Evolutionary conservation across 2,329 filamentous ascomycete genomes (phyloP).

Genomic region (Venturia asperata): DNA sequence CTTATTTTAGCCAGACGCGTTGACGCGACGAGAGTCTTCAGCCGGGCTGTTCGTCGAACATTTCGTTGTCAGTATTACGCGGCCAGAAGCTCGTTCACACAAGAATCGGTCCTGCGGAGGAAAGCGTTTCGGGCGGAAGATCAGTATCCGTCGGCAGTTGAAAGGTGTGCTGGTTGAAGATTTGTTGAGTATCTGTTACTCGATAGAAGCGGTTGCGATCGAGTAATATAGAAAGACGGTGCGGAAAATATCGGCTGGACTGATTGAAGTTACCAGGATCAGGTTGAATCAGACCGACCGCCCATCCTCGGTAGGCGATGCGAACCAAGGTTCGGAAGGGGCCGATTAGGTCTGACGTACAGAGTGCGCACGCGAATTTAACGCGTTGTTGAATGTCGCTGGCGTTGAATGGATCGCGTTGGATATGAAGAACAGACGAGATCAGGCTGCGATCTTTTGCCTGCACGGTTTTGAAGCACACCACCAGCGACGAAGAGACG

Average conservation of each 20-base stretch:
- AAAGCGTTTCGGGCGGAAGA: not conserved
- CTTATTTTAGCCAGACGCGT: not conserved
- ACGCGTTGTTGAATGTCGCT: not conserved
- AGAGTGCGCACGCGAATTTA: not conserved
- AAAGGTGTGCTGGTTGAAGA: not conserved
- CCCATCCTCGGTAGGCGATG: not conserved
- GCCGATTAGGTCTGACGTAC: constrained; percentile 12
- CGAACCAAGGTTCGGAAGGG: not conserved
- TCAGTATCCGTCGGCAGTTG: not conserved
- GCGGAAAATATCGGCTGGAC: not conserved
- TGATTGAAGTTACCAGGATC: not conserved
- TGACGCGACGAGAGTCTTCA: not conserved
- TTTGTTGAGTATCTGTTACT: not conserved
- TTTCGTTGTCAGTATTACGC: not conserved
- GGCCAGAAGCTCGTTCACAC: not conserved
- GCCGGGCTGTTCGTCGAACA: not conserved
- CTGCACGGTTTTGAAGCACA: too few species aligned
- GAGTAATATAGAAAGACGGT: not conserved
- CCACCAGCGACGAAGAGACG: too few species aligned
- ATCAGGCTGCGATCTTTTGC: too few species aligned
- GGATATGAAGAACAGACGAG: not conserved
- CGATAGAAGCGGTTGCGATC: constrained; percentile 5
- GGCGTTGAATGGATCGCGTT: not conserved
- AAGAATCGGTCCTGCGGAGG: not conserved
- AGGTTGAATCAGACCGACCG: not conserved